Evolutionary conservation across 1,284 basidiomycete genomes (phyloP).

Genomic region (Clitocybe nebularis): DNA sequence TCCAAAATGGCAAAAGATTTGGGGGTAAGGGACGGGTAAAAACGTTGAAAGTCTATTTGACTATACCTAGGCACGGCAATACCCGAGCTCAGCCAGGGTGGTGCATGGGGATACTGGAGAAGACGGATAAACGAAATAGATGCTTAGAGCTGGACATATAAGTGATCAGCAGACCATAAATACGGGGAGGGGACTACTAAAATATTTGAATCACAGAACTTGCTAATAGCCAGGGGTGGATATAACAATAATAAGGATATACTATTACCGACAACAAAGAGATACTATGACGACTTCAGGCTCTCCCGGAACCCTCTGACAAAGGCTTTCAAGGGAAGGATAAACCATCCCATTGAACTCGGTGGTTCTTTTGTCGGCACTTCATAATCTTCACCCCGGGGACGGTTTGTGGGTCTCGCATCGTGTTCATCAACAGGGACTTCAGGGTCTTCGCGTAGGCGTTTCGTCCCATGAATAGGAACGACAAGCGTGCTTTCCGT

Average conservation of each 20-base stretch:
- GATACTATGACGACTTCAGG: conserved; percentile 16
- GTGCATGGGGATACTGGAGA: conserved; percentile 3
- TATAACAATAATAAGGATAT: conserved; percentile 1
- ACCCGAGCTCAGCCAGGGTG: too few relatives aligned
- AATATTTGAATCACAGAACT: too few relatives aligned
- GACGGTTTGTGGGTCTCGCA: conserved; percentile 41
- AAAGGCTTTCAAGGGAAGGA: conserved; percentile 59
- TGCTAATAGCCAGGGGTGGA: too few relatives aligned
- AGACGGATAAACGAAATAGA: conserved; percentile 4
- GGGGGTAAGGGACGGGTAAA: conserved; percentile 3
- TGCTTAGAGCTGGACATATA: conserved; percentile 13
- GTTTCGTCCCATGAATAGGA: conserved; percentile 41
- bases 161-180: too few relatives aligned
- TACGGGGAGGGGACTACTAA: too few relatives aligned
- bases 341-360: conserved; percentile 50
- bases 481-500: conserved; percentile 39
- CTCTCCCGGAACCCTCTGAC: conserved; percentile 63
- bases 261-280: background rate
- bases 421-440: conserved; percentile 28
- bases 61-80: background rate
- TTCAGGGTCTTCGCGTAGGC: conserved; percentile 39
- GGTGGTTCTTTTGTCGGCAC: conserved; percentile 40
- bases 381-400: conserved; percentile 43
- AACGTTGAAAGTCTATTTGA: conserved; percentile 12
- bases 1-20: conserved; percentile 5